phyloP scores from a whole-genome alignment of 108 stramenopile species.

The Cyclostephanos invisitatus region DNA sequence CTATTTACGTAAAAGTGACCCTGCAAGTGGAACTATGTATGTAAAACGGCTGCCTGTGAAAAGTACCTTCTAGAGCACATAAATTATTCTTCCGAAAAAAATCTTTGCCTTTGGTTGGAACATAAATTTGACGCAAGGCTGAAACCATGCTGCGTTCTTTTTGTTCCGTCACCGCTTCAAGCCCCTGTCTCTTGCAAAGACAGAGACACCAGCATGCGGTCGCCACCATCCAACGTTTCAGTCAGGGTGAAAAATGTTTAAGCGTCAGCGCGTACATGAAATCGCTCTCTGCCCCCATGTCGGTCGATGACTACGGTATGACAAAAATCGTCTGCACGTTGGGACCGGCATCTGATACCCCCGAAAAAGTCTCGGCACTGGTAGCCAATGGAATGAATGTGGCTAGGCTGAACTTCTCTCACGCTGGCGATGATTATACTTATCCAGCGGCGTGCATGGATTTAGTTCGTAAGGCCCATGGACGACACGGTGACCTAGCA shows the following conservation, averaged over 20 bases:
- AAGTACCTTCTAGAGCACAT: too few species aligned
- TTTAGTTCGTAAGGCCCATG: conserved; percentile 51
- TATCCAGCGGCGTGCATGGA: conserved; percentile 56
- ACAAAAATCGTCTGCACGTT: conserved; percentile 95
- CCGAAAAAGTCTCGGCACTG: conserved; percentile 61
- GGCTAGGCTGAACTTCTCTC: conserved; percentile 92
- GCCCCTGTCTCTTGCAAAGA: neutral
- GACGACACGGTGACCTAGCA: conserved; percentile 48
- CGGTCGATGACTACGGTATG: conserved; percentile 33
- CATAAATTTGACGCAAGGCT: too few species aligned
- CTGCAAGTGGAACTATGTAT: too few species aligned
- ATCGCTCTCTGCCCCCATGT: neutral
- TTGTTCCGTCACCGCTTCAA: neutral
- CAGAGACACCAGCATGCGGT: neutral
- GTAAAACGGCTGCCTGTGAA: too few species aligned
- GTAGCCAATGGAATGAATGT: conserved; percentile 85
- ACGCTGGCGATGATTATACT: conserved; percentile 60
- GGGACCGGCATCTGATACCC: conserved; percentile 83
- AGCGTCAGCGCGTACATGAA: conserved; percentile 1
- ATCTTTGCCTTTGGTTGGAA: too few species aligned
- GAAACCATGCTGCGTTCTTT: conserved; percentile 4
- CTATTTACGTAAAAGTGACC: too few species aligned
- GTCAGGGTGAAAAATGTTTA: conserved; percentile 21
- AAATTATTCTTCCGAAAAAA: too few species aligned
- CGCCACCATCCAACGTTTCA: conserved; percentile 9